Percentiles rank a stretch among this genome's conserved stretches.
Evolutionary conservation across 2,329 filamentous ascomycete genomes (phyloP).

Genomic region (Colletotrichum tamarilloi): DNA sequence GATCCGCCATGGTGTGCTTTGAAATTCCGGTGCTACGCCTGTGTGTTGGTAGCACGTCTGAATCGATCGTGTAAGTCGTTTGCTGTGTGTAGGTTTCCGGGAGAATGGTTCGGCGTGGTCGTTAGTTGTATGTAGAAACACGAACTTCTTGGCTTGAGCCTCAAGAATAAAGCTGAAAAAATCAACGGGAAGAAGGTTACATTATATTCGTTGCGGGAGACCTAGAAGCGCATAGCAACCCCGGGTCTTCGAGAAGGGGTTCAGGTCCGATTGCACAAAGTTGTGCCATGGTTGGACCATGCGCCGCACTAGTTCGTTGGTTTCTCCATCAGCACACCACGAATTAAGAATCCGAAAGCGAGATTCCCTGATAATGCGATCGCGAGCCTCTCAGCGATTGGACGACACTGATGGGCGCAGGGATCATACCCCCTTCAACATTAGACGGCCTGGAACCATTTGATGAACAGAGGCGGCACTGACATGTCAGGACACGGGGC

Average conservation of each 20-base stretch:
- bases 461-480: conserved; percentile 1
- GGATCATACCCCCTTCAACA: not conserved
- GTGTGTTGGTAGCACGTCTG: not conserved
- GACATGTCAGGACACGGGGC: conserved; percentile 8
- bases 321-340: not conserved
- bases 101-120: not conserved
- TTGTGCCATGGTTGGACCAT: conserved; percentile 4
- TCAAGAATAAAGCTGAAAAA: not conserved
- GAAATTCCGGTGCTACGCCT: not conserved
- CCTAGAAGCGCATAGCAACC: not conserved
- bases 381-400: conserved; percentile 16
- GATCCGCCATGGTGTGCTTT: conserved; percentile 10
- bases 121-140: not conserved
- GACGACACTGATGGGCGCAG: not conserved
- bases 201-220: conserved; percentile 9
- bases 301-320: not conserved
- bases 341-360: conserved; percentile 21
- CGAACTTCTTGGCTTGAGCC: conserved; percentile 14
- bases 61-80: not conserved
- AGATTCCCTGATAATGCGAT: conserved; percentile 15
- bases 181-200: not conserved
- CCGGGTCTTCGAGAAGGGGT: not conserved
- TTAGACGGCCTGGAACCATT: conserved; percentile 10
- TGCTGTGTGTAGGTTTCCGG: not conserved
- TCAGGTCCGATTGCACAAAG: conserved; percentile 13